These are phyloP conservation scores for Solanum corneliomulleri DNA, from an alignment of 257 asterid genomes.

Conservation along the genomic window DNA sequence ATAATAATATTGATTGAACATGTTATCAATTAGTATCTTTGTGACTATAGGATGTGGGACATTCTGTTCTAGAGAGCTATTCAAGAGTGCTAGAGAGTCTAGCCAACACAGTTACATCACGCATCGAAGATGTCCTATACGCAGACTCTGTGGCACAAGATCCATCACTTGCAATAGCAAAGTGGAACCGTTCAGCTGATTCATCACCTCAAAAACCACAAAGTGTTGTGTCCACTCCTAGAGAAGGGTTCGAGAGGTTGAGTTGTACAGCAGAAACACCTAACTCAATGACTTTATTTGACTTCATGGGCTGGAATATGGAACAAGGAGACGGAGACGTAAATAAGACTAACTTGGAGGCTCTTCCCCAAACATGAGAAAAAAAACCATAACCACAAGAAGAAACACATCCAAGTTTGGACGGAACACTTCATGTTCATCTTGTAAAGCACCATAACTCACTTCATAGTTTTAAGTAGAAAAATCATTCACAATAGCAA, in stretches of 20 bases:
- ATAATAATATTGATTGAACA: neutral
- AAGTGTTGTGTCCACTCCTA: constrained; percentile 18
- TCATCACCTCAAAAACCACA: constrained; percentile 31
- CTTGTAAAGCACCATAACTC: neutral
- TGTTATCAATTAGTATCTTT: neutral
- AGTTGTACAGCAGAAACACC: constrained; percentile 34
- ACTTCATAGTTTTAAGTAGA: neutral
- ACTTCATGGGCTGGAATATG: constrained; percentile 66
- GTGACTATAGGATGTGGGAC: constrained; percentile 51
- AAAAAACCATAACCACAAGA: constrained; percentile 32
- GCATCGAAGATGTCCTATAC: constrained; percentile 62
- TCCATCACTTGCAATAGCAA: constrained; percentile 33
- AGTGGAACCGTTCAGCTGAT: constrained; percentile 13
- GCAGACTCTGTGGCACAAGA: constrained; percentile 52
- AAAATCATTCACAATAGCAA: neutral
- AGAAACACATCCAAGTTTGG: neutral
- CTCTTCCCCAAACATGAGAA: constrained; percentile 12
- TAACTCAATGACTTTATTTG: constrained; percentile 45
- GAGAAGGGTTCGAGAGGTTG: constrained; percentile 21
- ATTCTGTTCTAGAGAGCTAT: constrained; percentile 69
- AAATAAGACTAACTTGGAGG: constrained; percentile 19
- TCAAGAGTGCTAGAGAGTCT: constrained; percentile 76
- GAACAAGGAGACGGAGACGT: constrained; percentile 17
- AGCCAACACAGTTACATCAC: constrained; percentile 76
- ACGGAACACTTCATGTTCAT: neutral